phyloP scores from a whole-genome alignment of 1,284 basidiomycete genomes.

The Rhodotorula mucilaginosa region DNA sequence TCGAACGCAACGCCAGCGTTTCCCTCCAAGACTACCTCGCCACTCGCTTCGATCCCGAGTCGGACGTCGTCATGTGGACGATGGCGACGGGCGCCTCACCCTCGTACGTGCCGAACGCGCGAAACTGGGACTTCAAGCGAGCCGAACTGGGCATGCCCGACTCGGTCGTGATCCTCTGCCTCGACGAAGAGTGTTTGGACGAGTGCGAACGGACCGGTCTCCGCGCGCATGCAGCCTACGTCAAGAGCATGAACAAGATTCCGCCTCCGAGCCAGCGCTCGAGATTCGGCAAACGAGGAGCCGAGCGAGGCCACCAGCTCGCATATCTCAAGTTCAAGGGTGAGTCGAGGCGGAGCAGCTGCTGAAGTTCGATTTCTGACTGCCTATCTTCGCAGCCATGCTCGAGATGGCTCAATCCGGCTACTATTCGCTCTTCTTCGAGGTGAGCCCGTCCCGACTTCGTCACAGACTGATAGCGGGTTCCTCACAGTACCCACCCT shows the following conservation, averaged over 20 bases:
- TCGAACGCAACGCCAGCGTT: constrained; percentile 8
- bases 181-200: constrained; percentile 11
- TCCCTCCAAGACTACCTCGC: constrained; percentile 8
- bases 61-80: constrained; percentile 5
- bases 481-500: no score
- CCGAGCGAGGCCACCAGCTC: neutral
- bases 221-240: constrained; percentile 4
- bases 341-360: neutral
- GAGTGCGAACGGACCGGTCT: constrained; percentile 8
- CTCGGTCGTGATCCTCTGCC: constrained; percentile 9
- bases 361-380: neutral
- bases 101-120: constrained; percentile 13
- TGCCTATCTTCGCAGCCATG: neutral
- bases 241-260: neutral
- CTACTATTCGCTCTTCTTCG: constrained; percentile 8
- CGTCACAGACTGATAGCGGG: no score
- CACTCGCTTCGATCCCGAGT: neutral
- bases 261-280: neutral
- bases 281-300: neutral
- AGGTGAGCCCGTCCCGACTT: neutral
- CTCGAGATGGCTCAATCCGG: constrained; percentile 11
- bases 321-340: constrained; percentile 7
- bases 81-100: constrained; percentile 6
- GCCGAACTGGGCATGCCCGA: constrained; percentile 17
- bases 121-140: constrained; percentile 16